Base-by-base conservation (phyloP, 78 protist species). In the Creolimax fragrantissima region DNA sequence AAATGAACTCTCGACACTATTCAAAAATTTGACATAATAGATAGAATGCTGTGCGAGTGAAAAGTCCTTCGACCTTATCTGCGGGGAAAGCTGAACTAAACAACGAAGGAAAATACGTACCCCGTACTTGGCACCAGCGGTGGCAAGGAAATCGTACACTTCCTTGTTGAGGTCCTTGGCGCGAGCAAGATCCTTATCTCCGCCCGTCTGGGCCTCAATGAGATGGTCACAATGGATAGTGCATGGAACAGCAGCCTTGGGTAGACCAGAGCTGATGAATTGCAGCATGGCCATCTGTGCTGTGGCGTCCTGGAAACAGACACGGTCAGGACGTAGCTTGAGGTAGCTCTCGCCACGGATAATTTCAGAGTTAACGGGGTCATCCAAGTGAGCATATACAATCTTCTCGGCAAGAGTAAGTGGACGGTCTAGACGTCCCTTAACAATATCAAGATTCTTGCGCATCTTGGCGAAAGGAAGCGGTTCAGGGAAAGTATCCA, bases 161-260 rank as follows among this genome's bases (percentile, higher is more conserved):
- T 97, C 99, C 66, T 47, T 84, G 95, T 97, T 97, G 83, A 35
- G 36, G 88, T 86, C 92, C 89, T 66, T 86, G 42, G 97, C 98
- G 45, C 11, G 5, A 17, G 2, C 36, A 35, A 97, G 93, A 86
- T 97, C 99, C 17, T 3, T 39, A 7, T 41, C 84, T 35, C 95
- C 96, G 42, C 98, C 99, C 44, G 91, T 66, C 66, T 86, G 74
- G 89, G 97, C 96, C 93, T 95, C 95, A 47, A 97, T 97, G 88
- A 97, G 92, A 92, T 97, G 99, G 92, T 97, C 99, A 93, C 99
- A 97, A 93, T 97, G 99, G 84, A 97, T 93, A 37, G 99, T 97
- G 47, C 97, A 67, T 85, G 99, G 99, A 5, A 97, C 98, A 2
- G 98, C 98, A 4, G 95, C 94, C 89, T 91, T 94, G 88, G 96